Conservation (phyloP, 2,329 filamentous ascomycete genomes). For the Bipolaris victoriae region DNA sequence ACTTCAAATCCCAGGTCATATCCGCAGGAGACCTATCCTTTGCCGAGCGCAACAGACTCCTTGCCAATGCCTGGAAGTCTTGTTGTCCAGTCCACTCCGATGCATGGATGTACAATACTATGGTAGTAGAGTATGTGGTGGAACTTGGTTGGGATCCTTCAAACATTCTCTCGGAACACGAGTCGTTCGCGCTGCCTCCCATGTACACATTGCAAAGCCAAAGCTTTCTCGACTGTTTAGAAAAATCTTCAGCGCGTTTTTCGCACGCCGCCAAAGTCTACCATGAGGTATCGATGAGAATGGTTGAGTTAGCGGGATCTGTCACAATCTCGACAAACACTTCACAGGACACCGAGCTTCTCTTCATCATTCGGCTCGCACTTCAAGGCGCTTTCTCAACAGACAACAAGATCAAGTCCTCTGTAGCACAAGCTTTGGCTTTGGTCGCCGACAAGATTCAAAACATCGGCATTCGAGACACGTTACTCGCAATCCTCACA, state of each 20-base stretch:
- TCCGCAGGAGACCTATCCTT: slow-evolving; percentile 1
- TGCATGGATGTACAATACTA: slow-evolving; percentile 17
- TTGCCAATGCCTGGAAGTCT: slow-evolving; percentile 10
- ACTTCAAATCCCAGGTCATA: slow-evolving; percentile 18
- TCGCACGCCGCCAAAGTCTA: slow-evolving; percentile 8
- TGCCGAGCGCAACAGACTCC: background rate
- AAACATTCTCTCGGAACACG: slow-evolving; percentile 9
- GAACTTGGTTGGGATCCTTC: slow-evolving; percentile 16
- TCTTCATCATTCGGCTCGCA: slow-evolving; percentile 20
- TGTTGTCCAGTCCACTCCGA: slow-evolving; percentile 14
- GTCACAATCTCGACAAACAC: slow-evolving; percentile 2
- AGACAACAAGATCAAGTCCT: background rate
- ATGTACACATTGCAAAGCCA: slow-evolving; percentile 16
- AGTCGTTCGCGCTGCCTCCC: slow-evolving; percentile 12
- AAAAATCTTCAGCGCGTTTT: slow-evolving; percentile 8
- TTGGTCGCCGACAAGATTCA: slow-evolving; percentile 18
- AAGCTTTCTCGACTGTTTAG: slow-evolving; percentile 22
- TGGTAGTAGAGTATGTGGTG: slow-evolving; percentile 21
- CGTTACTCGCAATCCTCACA: slow-evolving; percentile 10
- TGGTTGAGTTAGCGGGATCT: slow-evolving; percentile 17
- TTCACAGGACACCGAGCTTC: slow-evolving; percentile 18
- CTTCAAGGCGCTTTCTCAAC: slow-evolving; percentile 16
- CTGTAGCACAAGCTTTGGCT: slow-evolving; percentile 2
- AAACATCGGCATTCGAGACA: background rate
- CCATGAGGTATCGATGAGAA: slow-evolving; percentile 15